A percentile compares a stretch with the other conserved stretches of the same genome.
phyloP scores from a whole-genome alignment of 352 stramenopile species.

The Globisporangium nagaii region DNA sequence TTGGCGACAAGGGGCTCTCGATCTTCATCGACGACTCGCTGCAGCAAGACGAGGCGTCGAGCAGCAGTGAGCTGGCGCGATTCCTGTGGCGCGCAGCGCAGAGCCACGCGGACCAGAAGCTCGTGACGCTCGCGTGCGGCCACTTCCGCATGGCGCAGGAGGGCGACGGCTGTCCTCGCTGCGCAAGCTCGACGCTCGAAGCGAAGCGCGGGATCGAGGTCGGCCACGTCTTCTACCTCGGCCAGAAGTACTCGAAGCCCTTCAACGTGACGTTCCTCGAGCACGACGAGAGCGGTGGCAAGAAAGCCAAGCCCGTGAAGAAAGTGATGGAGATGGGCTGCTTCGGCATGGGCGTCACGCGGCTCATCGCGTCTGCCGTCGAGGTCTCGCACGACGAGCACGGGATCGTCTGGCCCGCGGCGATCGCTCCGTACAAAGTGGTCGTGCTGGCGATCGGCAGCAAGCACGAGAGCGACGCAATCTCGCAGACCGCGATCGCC shows the following conservation, averaged over 20 bases:
- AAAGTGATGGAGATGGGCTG: slow-evolving; percentile 84
- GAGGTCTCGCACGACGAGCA: slow-evolving; percentile 73
- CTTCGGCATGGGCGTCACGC: slow-evolving; percentile 83
- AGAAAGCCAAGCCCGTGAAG: slow-evolving; percentile 31
- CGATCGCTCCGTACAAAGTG: slow-evolving; percentile 79
- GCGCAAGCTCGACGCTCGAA: slow-evolving; percentile 39
- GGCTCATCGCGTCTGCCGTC: slow-evolving; percentile 74
- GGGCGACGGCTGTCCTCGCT: slow-evolving; percentile 60
- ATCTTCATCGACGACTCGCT: slow-evolving; percentile 76
- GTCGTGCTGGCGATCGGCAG: slow-evolving; percentile 72
- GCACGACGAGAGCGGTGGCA: slow-evolving; percentile 16
- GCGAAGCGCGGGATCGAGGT: slow-evolving; percentile 86
- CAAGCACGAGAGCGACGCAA: slow-evolving; percentile 41
- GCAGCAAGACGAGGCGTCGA: background rate
- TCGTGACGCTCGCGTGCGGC: slow-evolving; percentile 22
- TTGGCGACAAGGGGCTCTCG: slow-evolving; percentile 19
- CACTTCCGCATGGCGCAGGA: slow-evolving; percentile 64
- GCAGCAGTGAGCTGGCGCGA: background rate
- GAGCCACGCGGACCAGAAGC: background rate
- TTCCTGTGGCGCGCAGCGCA: background rate
- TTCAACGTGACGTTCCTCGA: slow-evolving; percentile 59
- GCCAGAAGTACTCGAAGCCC: slow-evolving; percentile 85
- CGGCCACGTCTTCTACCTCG: slow-evolving; percentile 86
- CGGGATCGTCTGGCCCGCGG: slow-evolving; percentile 77
- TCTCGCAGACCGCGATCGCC: slow-evolving; percentile 31